phyloP scores from a whole-genome alignment of 306 rosid species.

The Quercus alba region DNA sequence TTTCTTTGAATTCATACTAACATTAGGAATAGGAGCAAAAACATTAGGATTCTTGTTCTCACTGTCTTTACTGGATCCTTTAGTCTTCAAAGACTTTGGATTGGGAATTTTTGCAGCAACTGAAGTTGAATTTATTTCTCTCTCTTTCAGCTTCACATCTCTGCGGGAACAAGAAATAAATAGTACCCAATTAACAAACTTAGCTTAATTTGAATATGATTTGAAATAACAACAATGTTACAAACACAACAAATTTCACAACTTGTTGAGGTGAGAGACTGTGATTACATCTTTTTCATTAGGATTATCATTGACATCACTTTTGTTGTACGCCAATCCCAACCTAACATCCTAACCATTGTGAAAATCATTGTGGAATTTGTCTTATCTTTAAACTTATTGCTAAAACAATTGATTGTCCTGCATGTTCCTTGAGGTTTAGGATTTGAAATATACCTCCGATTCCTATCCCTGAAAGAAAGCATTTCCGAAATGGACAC shows the following conservation, averaged over 20 bases:
- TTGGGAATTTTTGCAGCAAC: constrained; percentile 1
- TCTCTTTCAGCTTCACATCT: constrained; percentile 13
- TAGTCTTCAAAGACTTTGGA: constrained; percentile 12
- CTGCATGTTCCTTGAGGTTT: background rate
- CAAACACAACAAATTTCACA: too few relatives aligned
- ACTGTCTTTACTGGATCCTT: constrained; percentile 20
- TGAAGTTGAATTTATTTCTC: constrained; percentile 15
- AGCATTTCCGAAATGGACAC: constrained; percentile 41
- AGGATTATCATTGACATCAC: too few relatives aligned
- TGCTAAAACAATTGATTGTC: background rate
- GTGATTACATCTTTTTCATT: too few relatives aligned
- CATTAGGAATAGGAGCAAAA: constrained; percentile 4
- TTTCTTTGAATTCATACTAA: constrained; percentile 24
- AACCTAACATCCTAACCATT: too few relatives aligned
- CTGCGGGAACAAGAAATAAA: background rate
- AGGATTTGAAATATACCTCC: constrained; percentile 30
- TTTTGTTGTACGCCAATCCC: too few relatives aligned
- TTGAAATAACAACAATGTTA: too few relatives aligned
- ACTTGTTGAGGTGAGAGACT: too few relatives aligned
- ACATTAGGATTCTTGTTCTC: constrained; percentile 55
- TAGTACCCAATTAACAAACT: background rate
- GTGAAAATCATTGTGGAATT: too few relatives aligned
- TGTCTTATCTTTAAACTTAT: too few relatives aligned
- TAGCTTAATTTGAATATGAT: background rate
- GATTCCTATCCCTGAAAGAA: constrained; percentile 32